Base-by-base conservation (phyloP, 2,329 filamentous ascomycete species). In the Diaporthe citriasiana region DNA sequence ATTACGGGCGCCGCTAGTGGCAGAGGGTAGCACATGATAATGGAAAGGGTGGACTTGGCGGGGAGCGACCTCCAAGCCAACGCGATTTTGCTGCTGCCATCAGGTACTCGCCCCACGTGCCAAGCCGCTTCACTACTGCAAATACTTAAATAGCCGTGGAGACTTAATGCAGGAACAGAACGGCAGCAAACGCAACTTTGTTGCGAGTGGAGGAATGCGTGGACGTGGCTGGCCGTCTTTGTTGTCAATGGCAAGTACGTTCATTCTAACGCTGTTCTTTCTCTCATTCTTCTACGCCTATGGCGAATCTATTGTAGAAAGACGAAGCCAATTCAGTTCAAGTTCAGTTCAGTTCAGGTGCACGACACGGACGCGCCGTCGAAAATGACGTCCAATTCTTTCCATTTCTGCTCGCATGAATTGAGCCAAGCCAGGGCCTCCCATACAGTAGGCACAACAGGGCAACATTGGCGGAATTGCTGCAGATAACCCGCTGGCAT, bases 11-110 rank as follows among this genome's bases (percentile, higher is more conserved):
- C 51, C 63, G 45, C 33, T 50, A 70, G 56, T 13, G 30, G 27
- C 22, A 3, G 8, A 8, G 30, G 13, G 74, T 75, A 71, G 19
- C 59, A 13, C 25, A 17, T 59, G 33, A 17, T 75, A 73, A n/a
- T n/a, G 66, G 30, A 40, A 65, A 57, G 71, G 74, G 71, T 3
- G 51, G 27, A 27, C 71, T 73, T 73, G 66, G 73, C 71, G 35
- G 2, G 10, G 8, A 5, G 10, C 40, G 51, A 73, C 71, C n/a
- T 50, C 3, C 15, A n/a, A 12, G 22, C 25, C 15, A 33, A 25
- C n/a, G 1, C 17, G 8, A 4, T 56, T 33, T 30, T 38, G 35
- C 3, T 3, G 17, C 0, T 1, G 3, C 8, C 1, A 0, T 1
- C 12, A 50, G 22, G 73, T 74, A 74, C 47, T 17, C 2, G 17